Evolutionary conservation across 176 grass and related monocot genomes (phyloP), one percentile per base, ranked within the genome.

Genomic region (Luzula sylvatica): DNA sequence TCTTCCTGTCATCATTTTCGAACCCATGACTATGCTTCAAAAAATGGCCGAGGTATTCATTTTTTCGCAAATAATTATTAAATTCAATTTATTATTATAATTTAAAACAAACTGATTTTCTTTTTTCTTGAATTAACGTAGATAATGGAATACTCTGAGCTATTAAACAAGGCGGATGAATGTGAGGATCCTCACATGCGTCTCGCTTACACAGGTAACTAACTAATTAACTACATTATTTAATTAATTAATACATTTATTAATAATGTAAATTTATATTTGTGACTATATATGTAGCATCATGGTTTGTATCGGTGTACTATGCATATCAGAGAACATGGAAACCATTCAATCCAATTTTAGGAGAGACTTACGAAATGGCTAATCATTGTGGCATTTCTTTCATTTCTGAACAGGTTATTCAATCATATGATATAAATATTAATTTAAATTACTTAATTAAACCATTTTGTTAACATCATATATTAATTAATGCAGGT

Each of bases 301-400:
- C 86, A 52, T 98, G 93, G 93, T 86, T 87, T 76, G 67, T 98
- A 57, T 98, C 93, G 1, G 64, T 65, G 57, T 92, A 98, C 61
- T 87, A 61, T 54, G 75, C 72, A 3, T 83, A 71, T 59, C 92
- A 98, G 3, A 78, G 93, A 61, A 42, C 81, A 13, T 98, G 93
- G 93, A 98, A 98, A 29, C 93, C 93, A 47, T 98, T 98, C 61
- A 98, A 98, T 77, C 86, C 92, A 0, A 98, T 98, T 55, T 78
- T 98, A 14, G 92, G 92, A 70, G 92, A 98, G 56, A 98, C 92
- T 7, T 98, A 76, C 66, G 92, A 98, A 69, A 58, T 98, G 82
- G 72, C 74, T 58, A 90, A 90, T 59, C 92, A 96, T 60, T 38
- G 77, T 44, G 92, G 92, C 20, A 65, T 98, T 40, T 65, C 72